Evolutionary conservation across 768 basidiomycete species (phyloP).

Genomic region (Lactarius sp.): DNA sequence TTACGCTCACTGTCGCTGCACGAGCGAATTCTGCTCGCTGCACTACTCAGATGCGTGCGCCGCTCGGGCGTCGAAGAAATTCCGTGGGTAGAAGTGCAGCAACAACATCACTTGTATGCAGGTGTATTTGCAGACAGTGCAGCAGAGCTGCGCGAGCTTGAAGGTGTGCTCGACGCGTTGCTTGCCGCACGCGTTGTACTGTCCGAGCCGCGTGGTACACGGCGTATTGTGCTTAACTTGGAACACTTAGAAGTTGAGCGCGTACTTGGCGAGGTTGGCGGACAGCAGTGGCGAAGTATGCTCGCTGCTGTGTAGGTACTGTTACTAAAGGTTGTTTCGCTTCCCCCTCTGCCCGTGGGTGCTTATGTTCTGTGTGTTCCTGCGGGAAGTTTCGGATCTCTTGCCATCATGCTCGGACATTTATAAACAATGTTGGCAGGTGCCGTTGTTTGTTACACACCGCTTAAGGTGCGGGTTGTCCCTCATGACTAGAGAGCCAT

Average conservation of each 20-base stretch:
- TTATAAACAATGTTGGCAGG: too few relatives aligned
- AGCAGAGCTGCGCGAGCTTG: conserved; percentile 62
- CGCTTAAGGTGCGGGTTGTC: not conserved
- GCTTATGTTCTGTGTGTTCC: not conserved
- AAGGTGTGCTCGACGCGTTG: conserved; percentile 67
- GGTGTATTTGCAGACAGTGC: conserved; percentile 54
- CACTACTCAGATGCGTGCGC: conserved; percentile 75
- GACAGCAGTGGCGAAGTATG: conserved; percentile 56
- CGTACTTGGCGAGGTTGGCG: conserved; percentile 78
- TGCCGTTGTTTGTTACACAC: too few relatives aligned
- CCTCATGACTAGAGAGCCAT: not conserved
- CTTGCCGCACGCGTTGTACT: conserved; percentile 73
- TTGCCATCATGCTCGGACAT: too few relatives aligned
- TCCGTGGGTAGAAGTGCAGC: conserved; percentile 74
- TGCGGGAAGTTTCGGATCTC: too few relatives aligned
- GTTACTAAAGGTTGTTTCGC: not conserved
- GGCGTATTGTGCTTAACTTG: conserved; percentile 74
- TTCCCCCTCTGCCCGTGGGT: not conserved
- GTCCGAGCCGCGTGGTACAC: conserved; percentile 62
- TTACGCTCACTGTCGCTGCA: conserved; percentile 80
- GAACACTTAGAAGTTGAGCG: conserved; percentile 83
- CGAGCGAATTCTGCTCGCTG: conserved; percentile 82
- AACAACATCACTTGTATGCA: conserved; percentile 71
- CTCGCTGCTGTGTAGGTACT: conserved; percentile 29
- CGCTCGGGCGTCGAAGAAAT: conserved; percentile 86